These are phyloP conservation scores for Arabidopsis thaliana DNA, from an alignment of 345 rosid species.

Conservation along the genomic window DNA sequence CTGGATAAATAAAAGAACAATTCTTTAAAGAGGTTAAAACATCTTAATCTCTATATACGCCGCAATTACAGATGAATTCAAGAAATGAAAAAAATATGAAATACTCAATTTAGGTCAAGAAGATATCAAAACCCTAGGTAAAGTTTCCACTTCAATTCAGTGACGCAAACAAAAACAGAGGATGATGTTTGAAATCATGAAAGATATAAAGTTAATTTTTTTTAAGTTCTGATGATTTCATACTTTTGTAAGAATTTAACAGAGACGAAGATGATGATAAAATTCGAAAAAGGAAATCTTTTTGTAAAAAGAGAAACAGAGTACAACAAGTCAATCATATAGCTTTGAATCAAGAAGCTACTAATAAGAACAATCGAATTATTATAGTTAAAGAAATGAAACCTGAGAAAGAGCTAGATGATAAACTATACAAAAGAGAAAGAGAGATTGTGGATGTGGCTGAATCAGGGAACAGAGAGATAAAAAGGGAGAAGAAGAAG, in stretches of 20 bases:
- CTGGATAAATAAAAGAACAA: conserved; percentile 29
- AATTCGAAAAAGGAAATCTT: conserved; percentile 23
- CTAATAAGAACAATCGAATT: conserved; percentile 16
- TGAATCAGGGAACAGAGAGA: conserved; percentile 52
- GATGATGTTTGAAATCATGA: conserved; percentile 30
- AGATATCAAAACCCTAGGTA: conserved; percentile 33
- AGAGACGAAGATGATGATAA: conserved; percentile 23
- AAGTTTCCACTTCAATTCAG: conserved; percentile 30
- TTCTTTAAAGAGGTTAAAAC: conserved; percentile 36
- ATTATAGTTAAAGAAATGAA: neutral
- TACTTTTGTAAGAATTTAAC: conserved; percentile 15
- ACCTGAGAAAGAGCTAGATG: conserved; percentile 35
- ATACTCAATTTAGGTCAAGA: conserved; percentile 13
- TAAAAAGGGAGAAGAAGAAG: conserved; percentile 35
- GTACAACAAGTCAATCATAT: conserved; percentile 51
- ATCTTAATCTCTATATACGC: conserved; percentile 34
- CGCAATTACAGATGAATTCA: conserved; percentile 27
- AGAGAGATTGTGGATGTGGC: conserved; percentile 47
- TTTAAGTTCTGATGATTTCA: conserved; percentile 10
- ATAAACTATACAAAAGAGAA: conserved; percentile 46
- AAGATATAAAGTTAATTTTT: conserved; percentile 17
- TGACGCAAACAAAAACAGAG: conserved; percentile 24
- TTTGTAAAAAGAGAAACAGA: conserved; percentile 27
- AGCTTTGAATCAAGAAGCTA: conserved; percentile 37
- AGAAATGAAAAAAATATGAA: conserved; percentile 8